Conservation (phyloP, 2,329 filamentous ascomycete genomes). For the Penicillium verrucosum region DNA sequence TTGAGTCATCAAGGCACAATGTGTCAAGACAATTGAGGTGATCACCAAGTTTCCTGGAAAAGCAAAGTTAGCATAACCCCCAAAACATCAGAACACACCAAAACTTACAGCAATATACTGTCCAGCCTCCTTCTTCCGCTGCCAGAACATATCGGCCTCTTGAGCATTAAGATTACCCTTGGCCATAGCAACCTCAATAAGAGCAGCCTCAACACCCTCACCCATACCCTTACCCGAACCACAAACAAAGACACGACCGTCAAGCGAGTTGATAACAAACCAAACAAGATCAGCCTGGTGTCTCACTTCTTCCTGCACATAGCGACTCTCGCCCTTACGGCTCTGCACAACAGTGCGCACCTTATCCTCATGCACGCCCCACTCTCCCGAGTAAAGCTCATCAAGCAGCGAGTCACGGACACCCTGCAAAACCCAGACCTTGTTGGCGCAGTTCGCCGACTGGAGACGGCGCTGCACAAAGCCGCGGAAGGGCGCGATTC, state of each 20-base stretch:
- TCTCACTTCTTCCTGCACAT: conserved; percentile 93
- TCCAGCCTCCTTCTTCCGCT: conserved; percentile 82
- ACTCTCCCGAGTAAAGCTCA: conserved; percentile 94
- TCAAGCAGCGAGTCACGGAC: conserved; percentile 92
- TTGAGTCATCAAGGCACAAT: not conserved
- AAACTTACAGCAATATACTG: conserved; percentile 80
- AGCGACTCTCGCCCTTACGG: conserved; percentile 73
- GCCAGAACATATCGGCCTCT: conserved; percentile 85
- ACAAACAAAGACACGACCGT: conserved; percentile 94
- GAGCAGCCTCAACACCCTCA: conserved; percentile 83
- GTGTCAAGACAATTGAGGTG: not conserved
- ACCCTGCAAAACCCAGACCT: conserved; percentile 94
- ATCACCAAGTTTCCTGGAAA: conserved; percentile 37
- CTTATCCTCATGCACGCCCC: conserved; percentile 86
- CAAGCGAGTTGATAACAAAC: conserved; percentile 95
- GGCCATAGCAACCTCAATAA: conserved; percentile 86
- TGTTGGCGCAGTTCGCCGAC: conserved; percentile 94
- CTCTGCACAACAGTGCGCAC: conserved; percentile 79
- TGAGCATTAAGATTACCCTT: conserved; percentile 83
- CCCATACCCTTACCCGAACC: conserved; percentile 96
- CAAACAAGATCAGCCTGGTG: conserved; percentile 95
- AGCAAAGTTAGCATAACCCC: not conserved
- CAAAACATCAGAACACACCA: not conserved
- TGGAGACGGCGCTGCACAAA: conserved; percentile 93
- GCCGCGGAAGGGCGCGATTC: conserved; percentile 94